These are phyloP conservation scores for Clarkia xantiana DNA, from an alignment of 345 rosid species.

Conservation along the genomic window DNA sequence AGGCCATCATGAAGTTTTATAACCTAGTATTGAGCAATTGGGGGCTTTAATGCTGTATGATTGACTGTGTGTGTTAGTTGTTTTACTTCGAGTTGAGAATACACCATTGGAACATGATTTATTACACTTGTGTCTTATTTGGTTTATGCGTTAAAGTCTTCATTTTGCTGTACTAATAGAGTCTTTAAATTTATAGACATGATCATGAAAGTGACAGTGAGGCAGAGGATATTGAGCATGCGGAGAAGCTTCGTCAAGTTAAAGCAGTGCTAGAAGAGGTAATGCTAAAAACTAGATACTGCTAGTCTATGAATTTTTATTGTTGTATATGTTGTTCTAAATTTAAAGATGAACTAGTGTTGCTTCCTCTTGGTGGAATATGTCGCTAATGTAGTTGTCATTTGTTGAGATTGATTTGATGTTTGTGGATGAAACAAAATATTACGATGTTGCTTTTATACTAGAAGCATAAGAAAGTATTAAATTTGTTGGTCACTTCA, in stretches of 20 bases:
- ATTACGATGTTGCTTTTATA: too few species aligned
- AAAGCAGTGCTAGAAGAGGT: constrained; percentile 99
- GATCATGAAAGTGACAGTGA: constrained; percentile 96
- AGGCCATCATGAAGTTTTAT: background rate
- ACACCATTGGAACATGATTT: too few species aligned
- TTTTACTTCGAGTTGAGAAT: constrained; percentile 1
- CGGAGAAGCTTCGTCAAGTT: constrained; percentile 98
- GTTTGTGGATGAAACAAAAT: too few species aligned
- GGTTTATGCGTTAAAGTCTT: too few species aligned
- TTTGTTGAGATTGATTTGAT: too few species aligned
- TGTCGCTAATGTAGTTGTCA: too few species aligned
- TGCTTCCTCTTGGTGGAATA: too few species aligned
- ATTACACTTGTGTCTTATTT: too few species aligned
- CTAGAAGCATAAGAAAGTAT: too few species aligned
- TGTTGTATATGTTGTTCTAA: background rate
- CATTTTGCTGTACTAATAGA: background rate
- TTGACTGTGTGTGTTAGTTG: background rate
- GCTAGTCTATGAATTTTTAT: background rate
- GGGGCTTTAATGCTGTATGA: background rate
- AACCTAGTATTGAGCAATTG: background rate
- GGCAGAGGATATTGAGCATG: constrained; percentile 97
- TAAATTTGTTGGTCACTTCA: too few species aligned
- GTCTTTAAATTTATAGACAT: constrained; percentile 32
- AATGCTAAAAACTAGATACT: constrained; percentile 3
- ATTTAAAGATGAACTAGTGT: background rate